Evolutionary conservation across 2,329 filamentous ascomycete genomes (phyloP), one percentile per base, ranked within the genome.

Genomic region (Elsinoe arachidis): DNA sequence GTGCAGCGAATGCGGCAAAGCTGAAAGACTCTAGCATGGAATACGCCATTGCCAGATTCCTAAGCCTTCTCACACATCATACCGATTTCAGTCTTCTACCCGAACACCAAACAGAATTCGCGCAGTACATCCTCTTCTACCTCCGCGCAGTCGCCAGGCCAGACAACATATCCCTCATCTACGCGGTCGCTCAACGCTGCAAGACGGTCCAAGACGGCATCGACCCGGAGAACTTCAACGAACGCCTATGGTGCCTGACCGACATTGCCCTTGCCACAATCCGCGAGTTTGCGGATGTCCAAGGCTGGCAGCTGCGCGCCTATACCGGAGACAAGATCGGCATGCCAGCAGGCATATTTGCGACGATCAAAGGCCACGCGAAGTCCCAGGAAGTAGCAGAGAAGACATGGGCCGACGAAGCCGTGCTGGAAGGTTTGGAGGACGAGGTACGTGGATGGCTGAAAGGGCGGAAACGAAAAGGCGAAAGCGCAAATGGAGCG

Each of bases 51-150:
- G 84, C 88, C 23, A 84, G 93, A 7, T 80, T 97, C 34, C 78
- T 99, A 55, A 93, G 90, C 51, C 75, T 99, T 43, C 79, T 99
- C 43, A 91, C 92, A 4, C 92, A 97, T 69, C 93, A 99, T 69
- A 91, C 91, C 1, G 93, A 99, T 70, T 96, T 92, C 63, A 83
- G 81, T 60, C 70, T 78, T 1, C 79, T 82, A 5, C 72, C 83
- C 2, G 79, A 83, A 12, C 86, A 90, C 49, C 74, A 96, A 51
- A 78, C 84, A 44, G 89, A 96, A 67, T 91, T 95, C 69, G 85
- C 88, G 5, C 84, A 85, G 64, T 99, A 97, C 70, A 84, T 99
- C 58, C 71, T 96, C 41, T 96, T 92, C 73, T 99, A 95, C 68
- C 78, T 97, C 47, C 84, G 80, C 61, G 83, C 85, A 37, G 84